Evolutionary conservation across 805 yeast species (phyloP).

Genomic region (Yarrowia bubula): DNA sequence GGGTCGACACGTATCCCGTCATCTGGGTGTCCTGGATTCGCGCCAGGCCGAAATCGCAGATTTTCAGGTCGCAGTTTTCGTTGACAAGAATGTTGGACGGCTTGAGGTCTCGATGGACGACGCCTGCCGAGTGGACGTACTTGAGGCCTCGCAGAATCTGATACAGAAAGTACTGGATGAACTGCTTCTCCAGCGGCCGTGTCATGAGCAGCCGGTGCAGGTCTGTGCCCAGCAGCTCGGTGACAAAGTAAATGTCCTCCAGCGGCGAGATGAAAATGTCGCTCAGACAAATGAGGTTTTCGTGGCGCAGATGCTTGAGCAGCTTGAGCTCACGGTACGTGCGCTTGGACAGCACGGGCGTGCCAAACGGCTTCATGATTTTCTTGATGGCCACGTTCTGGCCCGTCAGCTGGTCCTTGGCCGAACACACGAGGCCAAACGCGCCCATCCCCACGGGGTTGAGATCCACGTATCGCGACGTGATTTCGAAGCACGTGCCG

Average conservation of each 20-base stretch:
- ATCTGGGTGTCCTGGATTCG: slow-evolving; percentile 97
- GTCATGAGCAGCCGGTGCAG: slow-evolving; percentile 86
- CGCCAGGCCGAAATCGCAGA: slow-evolving; percentile 93
- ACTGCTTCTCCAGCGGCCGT: slow-evolving; percentile 92
- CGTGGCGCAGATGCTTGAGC: slow-evolving; percentile 90
- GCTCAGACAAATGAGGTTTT: slow-evolving; percentile 85
- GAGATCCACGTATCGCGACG: slow-evolving; percentile 74
- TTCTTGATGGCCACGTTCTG: slow-evolving; percentile 97
- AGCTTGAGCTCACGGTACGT: slow-evolving; percentile 94
- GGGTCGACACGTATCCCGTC: slow-evolving; percentile 96
- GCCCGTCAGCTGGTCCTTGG: slow-evolving; percentile 82
- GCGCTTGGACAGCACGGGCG: slow-evolving; percentile 92
- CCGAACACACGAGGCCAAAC: slow-evolving; percentile 96
- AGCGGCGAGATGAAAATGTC: slow-evolving; percentile 92
- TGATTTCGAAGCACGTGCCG: slow-evolving; percentile 92
- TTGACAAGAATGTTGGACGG: slow-evolving; percentile 78
- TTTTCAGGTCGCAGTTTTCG: slow-evolving; percentile 87
- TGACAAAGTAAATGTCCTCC: slow-evolving; percentile 94
- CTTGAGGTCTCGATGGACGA: slow-evolving; percentile 75
- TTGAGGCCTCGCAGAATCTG: slow-evolving; percentile 86
- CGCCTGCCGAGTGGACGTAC: slow-evolving; percentile 90
- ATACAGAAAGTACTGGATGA: slow-evolving; percentile 93
- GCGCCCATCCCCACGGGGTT: slow-evolving; percentile 99
- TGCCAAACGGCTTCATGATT: slow-evolving; percentile 95
- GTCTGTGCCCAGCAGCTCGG: slow-evolving; percentile 96